phyloP scores from a whole-genome alignment of 2,329 filamentous ascomycete species.

The Arthrinium puccinioides region DNA sequence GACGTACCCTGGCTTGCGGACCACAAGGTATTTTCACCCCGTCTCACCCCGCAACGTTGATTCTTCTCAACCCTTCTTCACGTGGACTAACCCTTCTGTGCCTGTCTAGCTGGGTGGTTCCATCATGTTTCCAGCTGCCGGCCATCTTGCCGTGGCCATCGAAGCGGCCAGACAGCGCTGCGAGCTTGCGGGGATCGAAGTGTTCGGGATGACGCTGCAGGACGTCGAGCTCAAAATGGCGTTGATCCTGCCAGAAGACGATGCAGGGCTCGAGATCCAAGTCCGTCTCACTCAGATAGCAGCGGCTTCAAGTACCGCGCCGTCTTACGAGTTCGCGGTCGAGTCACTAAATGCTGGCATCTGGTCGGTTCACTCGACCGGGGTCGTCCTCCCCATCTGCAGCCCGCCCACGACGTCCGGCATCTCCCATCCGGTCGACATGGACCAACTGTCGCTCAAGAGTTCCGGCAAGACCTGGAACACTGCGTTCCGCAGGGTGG shows the following conservation, averaged over 20 bases:
- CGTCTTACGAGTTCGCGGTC: conserved; percentile 8
- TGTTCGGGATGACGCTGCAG: conserved; percentile 6
- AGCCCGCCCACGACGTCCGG: too few relatives aligned
- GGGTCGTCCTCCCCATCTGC: not conserved
- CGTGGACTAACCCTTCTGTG: conserved; percentile 2
- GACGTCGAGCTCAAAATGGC: conserved; percentile 16
- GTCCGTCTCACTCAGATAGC: not conserved
- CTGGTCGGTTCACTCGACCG: conserved; percentile 9
- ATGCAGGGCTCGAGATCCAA: conserved; percentile 2
- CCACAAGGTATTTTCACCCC: conserved; percentile 18
- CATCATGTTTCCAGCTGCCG: conserved; percentile 27
- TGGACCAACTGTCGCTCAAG: conserved; percentile 7
- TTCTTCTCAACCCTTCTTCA: too few relatives aligned
- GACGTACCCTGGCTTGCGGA: conserved; percentile 29
- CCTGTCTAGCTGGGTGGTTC: conserved; percentile 12
- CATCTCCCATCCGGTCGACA: too few relatives aligned
- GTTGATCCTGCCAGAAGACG: conserved; percentile 12
- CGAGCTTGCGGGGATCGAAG: not conserved
- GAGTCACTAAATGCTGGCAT: conserved; percentile 8
- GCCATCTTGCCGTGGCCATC: conserved; percentile 27
- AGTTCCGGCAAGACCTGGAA: conserved; percentile 12
- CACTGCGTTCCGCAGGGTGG: conserved; percentile 10
- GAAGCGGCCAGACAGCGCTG: conserved; percentile 24
- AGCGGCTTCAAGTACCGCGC: not conserved
- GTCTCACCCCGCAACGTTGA: not conserved